Conservation (phyloP, 225 moss, liverwort and hornwort genomes). For the Marchantia polymorpha region DNA sequence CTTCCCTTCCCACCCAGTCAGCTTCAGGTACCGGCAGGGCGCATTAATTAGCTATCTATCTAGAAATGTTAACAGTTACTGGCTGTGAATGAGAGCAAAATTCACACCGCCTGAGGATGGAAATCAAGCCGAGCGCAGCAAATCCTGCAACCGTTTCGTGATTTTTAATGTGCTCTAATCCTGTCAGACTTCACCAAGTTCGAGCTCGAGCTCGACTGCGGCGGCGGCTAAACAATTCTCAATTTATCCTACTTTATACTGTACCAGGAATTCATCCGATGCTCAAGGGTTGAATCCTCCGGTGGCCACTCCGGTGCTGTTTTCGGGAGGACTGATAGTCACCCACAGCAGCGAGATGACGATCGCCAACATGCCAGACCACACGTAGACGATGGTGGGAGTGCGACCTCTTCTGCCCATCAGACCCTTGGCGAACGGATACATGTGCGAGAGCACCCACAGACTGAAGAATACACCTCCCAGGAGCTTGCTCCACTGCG, state of each 20-base stretch:
- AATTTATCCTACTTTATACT: conserved; percentile 9
- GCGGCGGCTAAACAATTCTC: conserved; percentile 2
- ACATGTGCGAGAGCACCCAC: conserved; percentile 64
- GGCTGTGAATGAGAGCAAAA: background rate
- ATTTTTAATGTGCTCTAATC: background rate
- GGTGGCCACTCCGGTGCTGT: conserved; percentile 19
- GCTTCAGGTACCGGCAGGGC: background rate
- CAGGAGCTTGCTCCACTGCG: conserved; percentile 74
- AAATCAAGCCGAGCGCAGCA: background rate
- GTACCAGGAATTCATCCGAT: background rate
- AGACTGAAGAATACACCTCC: conserved; percentile 70
- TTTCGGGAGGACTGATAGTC: conserved; percentile 46
- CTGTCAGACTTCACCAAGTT: conserved; percentile 5
- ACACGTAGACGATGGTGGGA: conserved; percentile 65
- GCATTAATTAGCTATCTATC: background rate
- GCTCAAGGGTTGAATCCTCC: conserved; percentile 43
- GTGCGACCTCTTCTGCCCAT: conserved; percentile 70
- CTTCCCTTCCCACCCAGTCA: background rate
- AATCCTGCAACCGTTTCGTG: background rate
- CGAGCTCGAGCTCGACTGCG: conserved; percentile 13
- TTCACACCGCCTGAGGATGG: background rate
- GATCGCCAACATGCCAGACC: conserved; percentile 65
- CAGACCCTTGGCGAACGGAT: conserved; percentile 80
- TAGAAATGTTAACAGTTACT: background rate
- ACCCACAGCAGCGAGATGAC: conserved; percentile 78